phyloP scores from a whole-genome alignment of 2,329 filamentous ascomycete species.

The Alternaria angustiovoidea region DNA sequence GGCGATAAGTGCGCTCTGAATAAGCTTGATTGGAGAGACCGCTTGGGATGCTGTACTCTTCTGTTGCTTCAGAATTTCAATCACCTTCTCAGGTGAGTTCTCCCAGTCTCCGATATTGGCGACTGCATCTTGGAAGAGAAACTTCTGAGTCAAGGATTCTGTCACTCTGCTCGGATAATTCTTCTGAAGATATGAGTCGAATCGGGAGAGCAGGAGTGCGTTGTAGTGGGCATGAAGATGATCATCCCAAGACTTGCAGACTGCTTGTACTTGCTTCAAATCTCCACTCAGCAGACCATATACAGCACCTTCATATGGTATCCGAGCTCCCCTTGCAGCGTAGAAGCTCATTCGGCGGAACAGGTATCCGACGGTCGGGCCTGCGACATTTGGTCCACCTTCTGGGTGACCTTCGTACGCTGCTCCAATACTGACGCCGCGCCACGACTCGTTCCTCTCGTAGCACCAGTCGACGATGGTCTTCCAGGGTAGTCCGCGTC shows the following conservation, averaged over 20 bases:
- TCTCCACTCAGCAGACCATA: conserved; percentile 92
- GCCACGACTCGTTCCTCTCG: conserved; percentile 87
- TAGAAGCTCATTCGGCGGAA: conserved; percentile 83
- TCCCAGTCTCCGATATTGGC: conserved; percentile 67
- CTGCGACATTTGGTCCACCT: conserved; percentile 49
- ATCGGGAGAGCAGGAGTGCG: conserved; percentile 79
- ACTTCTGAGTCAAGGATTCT: conserved; percentile 64
- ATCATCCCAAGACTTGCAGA: conserved; percentile 85
- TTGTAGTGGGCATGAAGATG: conserved; percentile 89
- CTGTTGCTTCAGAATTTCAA: conserved; percentile 67
- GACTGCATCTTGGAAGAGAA: conserved; percentile 70
- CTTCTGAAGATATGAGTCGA: conserved; percentile 73
- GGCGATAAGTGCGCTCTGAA: conserved; percentile 79
- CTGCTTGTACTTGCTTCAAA: conserved; percentile 75
- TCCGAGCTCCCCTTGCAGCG: conserved; percentile 72
- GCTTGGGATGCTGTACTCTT: conserved; percentile 66
- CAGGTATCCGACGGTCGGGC: conserved; percentile 57
- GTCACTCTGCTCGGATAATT: conserved; percentile 61
- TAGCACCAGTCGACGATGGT: conserved; percentile 86
- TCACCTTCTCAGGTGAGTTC: conserved; percentile 63
- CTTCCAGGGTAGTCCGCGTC: conserved; percentile 77
- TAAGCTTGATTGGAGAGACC: conserved; percentile 71
- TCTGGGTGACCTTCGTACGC: conserved; percentile 61
- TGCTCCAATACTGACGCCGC: conserved; percentile 81
- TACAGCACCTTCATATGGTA: conserved; percentile 85